Percentiles rank a stretch among this genome's conserved stretches.
Evolutionary conservation across 23 red algal species (phyloP).

Genomic region (Gracilaria caudata): DNA sequence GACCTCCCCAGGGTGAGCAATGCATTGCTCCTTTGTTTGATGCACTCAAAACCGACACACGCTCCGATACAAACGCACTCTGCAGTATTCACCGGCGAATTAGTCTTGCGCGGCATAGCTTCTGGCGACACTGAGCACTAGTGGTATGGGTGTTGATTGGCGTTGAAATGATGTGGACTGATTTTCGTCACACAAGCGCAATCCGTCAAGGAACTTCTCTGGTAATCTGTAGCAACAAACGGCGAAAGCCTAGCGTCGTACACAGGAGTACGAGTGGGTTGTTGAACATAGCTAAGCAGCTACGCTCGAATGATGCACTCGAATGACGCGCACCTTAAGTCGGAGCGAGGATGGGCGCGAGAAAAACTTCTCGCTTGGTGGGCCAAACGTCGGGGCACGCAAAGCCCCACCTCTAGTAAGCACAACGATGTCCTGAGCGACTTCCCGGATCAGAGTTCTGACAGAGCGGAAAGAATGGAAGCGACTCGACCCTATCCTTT

Average conservation of each 20-base stretch:
- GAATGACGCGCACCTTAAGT: too few relatives aligned
- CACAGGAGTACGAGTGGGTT: not conserved
- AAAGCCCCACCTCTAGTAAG: too few relatives aligned
- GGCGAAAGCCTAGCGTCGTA: not conserved
- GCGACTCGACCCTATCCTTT: too few relatives aligned
- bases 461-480: too few relatives aligned
- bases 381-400: too few relatives aligned
- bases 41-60: slow-evolving; percentile 40
- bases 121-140: not conserved
- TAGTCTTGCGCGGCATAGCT: not conserved
- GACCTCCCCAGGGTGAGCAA: slow-evolving; percentile 11
- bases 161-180: too few relatives aligned
- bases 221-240: not conserved
- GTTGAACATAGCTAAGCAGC: not conserved
- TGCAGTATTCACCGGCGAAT: not conserved
- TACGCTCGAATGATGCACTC: too few relatives aligned
- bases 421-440: too few relatives aligned
- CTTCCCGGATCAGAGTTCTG: too few relatives aligned
- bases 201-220: not conserved
- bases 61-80: slow-evolving; percentile 22
- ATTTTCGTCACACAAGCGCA: too few relatives aligned
- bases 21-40: slow-evolving; percentile 11
- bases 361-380: too few relatives aligned
- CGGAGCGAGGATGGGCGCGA: too few relatives aligned
- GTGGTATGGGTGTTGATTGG: not conserved